A percentile compares a stretch with the other conserved stretches of the same genome.
Evolutionary conservation across 2,329 filamentous ascomycete genomes (phyloP).

Genomic region (Fusarium anguioides): DNA sequence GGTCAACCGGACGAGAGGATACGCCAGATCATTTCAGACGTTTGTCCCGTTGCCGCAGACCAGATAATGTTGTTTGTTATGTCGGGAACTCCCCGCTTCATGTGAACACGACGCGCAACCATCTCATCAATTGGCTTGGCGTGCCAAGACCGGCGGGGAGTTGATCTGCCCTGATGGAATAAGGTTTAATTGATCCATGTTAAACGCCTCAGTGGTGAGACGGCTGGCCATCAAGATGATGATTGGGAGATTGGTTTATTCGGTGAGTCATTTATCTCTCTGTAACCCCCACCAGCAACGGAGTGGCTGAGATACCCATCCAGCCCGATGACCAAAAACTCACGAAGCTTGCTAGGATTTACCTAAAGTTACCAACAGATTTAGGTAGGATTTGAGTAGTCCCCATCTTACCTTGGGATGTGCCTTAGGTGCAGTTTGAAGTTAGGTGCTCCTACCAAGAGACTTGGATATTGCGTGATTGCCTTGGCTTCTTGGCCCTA

Average conservation of each 20-base stretch:
- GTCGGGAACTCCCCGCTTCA: constrained; percentile 3
- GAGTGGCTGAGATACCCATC: constrained; percentile 33
- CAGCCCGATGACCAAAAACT: no score
- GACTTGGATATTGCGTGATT: no score
- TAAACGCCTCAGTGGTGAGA: constrained; percentile 32
- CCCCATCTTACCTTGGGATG: no score
- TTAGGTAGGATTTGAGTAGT: no score
- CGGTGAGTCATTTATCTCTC: constrained; percentile 40
- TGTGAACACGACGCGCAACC: background rate
- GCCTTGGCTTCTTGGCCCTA: no score
- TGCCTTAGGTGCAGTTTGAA: no score
- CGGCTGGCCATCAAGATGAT: background rate
- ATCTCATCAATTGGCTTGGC: constrained; percentile 21
- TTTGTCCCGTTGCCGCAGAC: background rate
- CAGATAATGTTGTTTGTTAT: no score
- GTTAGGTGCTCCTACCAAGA: no score
- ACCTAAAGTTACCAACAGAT: no score
- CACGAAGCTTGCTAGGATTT: no score
- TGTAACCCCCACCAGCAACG: constrained; percentile 24
- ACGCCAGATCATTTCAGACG: no score
- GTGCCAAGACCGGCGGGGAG: constrained; percentile 32
- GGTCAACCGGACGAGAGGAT: background rate
- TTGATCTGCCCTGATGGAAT: constrained; percentile 19
- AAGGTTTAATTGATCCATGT: constrained; percentile 1
- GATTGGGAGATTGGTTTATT: constrained; percentile 13